Percentiles rank a stretch among this genome's conserved stretches.
phyloP scores from a whole-genome alignment of 2,329 filamentous ascomycete genomes.

The Ophiognomonia clavigignenti-juglandacearum region DNA sequence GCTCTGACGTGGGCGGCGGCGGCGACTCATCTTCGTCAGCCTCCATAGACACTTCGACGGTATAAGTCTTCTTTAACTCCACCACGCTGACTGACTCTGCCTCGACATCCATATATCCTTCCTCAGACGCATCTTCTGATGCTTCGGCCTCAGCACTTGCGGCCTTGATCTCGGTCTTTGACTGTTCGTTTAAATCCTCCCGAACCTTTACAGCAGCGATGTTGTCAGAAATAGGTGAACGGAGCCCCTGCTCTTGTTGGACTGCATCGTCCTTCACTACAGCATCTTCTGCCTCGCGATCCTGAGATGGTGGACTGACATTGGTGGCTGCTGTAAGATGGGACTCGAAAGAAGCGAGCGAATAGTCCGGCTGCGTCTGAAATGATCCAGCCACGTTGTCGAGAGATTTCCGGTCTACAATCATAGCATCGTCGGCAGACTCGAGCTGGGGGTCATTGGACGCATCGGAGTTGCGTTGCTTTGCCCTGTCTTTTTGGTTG shows the following conservation, averaged over 20 bases:
- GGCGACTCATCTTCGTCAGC: slow-evolving; percentile 3
- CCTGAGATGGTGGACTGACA: not conserved
- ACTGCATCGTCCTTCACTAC: not conserved
- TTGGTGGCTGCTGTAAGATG: not conserved
- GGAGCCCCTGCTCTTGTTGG: too few species aligned
- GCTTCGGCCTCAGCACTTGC: slow-evolving; percentile 2
- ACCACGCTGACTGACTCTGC: not conserved
- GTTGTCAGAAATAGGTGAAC: too few species aligned
- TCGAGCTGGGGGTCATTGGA: too few species aligned
- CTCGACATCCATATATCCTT: not conserved
- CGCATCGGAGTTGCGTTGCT: not conserved
- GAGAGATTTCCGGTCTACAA: not conserved
- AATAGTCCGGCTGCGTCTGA: not conserved
- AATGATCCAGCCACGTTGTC: not conserved
- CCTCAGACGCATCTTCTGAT: not conserved
- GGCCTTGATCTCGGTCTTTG: too few species aligned
- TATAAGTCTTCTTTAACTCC: not conserved
- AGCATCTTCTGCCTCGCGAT: not conserved
- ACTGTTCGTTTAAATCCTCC: not conserved
- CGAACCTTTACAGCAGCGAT: not conserved
- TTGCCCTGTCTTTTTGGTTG: too few species aligned
- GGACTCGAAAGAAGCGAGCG: not conserved
- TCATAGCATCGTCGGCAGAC: not conserved
- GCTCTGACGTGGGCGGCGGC: slow-evolving; percentile 3
- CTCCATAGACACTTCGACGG: not conserved